Evolutionary conservation across 805 yeast species (phyloP).

Genomic region (Wickerhamiella australiensis): DNA sequence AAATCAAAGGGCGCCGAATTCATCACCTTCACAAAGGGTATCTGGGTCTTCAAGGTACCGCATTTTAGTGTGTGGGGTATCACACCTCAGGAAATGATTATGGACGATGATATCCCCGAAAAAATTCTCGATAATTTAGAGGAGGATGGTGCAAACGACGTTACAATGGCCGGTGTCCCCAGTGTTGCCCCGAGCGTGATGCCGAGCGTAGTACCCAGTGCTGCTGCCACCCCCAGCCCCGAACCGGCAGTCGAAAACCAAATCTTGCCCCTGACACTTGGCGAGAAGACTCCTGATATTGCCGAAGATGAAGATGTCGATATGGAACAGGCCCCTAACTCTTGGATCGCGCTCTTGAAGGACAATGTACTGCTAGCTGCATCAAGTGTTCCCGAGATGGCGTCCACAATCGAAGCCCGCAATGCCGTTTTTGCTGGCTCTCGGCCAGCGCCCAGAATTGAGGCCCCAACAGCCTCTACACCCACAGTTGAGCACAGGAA

Average conservation of each 20-base stretch:
- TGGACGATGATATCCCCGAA: constrained; percentile 20
- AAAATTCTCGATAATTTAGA: constrained; percentile 38
- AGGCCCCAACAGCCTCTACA: not conserved
- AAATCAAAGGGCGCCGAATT: constrained; percentile 60
- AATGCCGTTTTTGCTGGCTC: not conserved
- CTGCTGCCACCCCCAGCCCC: not conserved
- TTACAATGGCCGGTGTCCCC: constrained; percentile 13
- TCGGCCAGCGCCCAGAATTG: not conserved
- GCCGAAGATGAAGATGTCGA: not conserved
- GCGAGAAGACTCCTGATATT: not conserved
- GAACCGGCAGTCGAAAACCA: not conserved
- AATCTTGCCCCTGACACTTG: not conserved
- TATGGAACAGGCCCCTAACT: not conserved
- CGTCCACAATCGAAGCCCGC: not conserved
- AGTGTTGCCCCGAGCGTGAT: not conserved
- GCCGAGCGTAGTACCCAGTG: not conserved
- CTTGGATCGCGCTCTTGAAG: not conserved
- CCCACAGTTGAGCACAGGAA: not conserved
- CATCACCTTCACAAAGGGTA: constrained; percentile 57
- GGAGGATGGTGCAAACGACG: constrained; percentile 34
- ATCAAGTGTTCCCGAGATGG: not conserved
- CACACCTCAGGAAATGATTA: constrained; percentile 22
- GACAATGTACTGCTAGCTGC: not conserved
- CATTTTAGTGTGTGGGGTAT: constrained; percentile 96
- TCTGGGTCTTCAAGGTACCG: constrained; percentile 71